Evolutionary conservation across 805 yeast genomes (phyloP), one percentile per base, ranked within the genome.

Genomic region (Candida dajiaensis): DNA sequence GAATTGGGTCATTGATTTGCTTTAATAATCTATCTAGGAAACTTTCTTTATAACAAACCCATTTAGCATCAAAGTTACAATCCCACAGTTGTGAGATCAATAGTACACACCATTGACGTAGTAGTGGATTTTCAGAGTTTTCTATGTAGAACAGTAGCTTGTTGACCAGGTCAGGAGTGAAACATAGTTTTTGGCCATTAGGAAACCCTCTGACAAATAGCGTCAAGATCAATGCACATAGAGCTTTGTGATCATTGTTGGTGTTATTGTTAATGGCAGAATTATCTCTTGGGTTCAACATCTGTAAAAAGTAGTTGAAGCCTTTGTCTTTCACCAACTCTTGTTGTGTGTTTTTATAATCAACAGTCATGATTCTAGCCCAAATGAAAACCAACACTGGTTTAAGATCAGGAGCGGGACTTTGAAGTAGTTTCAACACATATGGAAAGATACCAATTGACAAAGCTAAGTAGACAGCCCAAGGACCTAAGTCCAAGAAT

Each of bases 321-420:
- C 97, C 96, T 58, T 84, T 85, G 59, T 92, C 98, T 57, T 90
- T 90, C 52, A 94, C 78, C 26, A 94, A 74, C 59, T 94, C 99
- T 51, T 84, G 89, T 63, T 94, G 99, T 3, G 96, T 88, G 58
- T 85, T 84, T 53, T 80, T 77, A 62, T 85, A 84, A 65, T 92
- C 98, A 21, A 94, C 95, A 3, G 97, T 90, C 94, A 94, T 89
- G 20, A 94, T 89, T 54, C 98, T 74, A 0, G 98, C 96, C 99
- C 99, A 94, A 45, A 94, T 94, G 58, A 92, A 94, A 2, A 94
- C 94, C 47, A 94, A 68, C 3, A 92, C 96, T 0, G 98, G 98
- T 58, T 89, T 89, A 49, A 94, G 71, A 59, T 94, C 98, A 23
- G 88, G 95, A 0, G 98, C 97, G 0, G 98, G 98, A 49, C 95